Evolutionary conservation across 176 grass and related monocot genomes (phyloP).

Genomic region (Elymus sibiricus): DNA sequence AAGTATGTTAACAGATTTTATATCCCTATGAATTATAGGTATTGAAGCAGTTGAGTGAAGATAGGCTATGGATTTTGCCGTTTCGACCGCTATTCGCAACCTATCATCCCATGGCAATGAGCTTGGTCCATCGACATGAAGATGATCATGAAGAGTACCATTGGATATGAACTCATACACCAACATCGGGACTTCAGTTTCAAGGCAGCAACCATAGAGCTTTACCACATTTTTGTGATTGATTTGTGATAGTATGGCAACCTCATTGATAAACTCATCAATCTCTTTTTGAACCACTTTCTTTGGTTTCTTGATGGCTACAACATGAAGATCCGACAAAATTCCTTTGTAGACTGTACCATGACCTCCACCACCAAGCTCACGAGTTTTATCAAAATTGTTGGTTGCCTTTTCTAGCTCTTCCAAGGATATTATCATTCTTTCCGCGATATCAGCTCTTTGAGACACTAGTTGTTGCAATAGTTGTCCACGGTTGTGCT

Average conservation of each 20-base stretch:
- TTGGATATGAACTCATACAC: constrained; percentile 57
- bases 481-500: constrained; percentile 38
- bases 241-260: no score
- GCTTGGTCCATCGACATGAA: not conserved
- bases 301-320: no score
- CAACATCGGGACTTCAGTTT: constrained; percentile 44
- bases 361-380: no score
- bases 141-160: constrained; percentile 37
- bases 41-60: not conserved
- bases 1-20: constrained; percentile 25
- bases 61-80: not conserved
- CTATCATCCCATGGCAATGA: constrained; percentile 16
- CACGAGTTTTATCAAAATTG: no score
- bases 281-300: no score
- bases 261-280: no score
- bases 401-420: no score
- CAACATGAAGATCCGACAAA: no score
- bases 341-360: no score
- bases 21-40: no score
- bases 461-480: constrained; percentile 33
- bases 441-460: constrained; percentile 46
- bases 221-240: no score
- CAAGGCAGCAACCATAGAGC: constrained; percentile 55
- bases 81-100: not conserved
- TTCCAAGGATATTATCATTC: no score